Conservation (phyloP, 2,329 filamentous ascomycete species). For the Talaromyces sp. region DNA sequence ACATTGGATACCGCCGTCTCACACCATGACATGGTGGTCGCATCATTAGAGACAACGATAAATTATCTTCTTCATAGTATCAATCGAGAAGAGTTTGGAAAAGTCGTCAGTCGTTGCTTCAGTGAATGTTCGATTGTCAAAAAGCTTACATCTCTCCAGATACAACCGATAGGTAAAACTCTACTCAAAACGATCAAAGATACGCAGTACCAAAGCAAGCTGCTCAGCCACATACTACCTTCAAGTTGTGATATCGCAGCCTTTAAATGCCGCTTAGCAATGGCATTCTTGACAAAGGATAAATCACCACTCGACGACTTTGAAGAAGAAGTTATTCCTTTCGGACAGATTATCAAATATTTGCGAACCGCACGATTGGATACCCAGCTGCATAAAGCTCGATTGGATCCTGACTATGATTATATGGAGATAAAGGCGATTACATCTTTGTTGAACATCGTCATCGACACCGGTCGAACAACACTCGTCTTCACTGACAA, state of each 20-base stretch:
- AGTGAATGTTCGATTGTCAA: background rate
- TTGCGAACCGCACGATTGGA: slow-evolving; percentile 34
- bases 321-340: slow-evolving; percentile 27
- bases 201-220: slow-evolving; percentile 36
- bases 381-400: slow-evolving; percentile 27
- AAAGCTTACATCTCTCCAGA: slow-evolving; percentile 22
- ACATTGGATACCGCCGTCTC: slow-evolving; percentile 35
- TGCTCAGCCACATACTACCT: slow-evolving; percentile 41
- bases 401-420: slow-evolving; percentile 42
- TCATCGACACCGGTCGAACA: slow-evolving; percentile 62
- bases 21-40: slow-evolving; percentile 27
- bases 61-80: slow-evolving; percentile 30
- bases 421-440: slow-evolving; percentile 65
- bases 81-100: slow-evolving; percentile 21
- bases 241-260: slow-evolving; percentile 34
- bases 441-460: slow-evolving; percentile 67
- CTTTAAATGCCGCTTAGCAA: slow-evolving; percentile 41
- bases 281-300: slow-evolving; percentile 34
- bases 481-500: slow-evolving; percentile 30
- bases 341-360: slow-evolving; percentile 30
- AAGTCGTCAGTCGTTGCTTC: slow-evolving; percentile 22
- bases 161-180: slow-evolving; percentile 27
- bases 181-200: slow-evolving; percentile 37
- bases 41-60: slow-evolving; percentile 34
- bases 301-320: slow-evolving; percentile 28